phyloP scores from a whole-genome alignment of 805 yeast genomes.

The Ogataea methanolica region DNA sequence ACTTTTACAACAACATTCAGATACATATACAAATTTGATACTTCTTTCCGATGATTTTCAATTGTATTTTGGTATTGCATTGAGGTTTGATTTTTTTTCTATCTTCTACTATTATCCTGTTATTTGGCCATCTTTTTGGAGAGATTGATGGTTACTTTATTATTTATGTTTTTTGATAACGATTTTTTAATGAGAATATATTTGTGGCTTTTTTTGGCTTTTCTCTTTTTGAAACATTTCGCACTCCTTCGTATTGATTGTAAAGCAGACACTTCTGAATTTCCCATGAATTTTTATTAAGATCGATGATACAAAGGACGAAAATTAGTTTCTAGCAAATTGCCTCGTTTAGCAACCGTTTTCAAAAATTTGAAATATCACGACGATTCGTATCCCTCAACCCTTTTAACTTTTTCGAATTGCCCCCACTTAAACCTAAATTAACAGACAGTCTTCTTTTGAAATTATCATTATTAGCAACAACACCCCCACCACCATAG shows the following conservation, averaged over 20 bases:
- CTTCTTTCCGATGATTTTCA: background rate
- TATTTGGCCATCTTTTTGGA: too few species aligned
- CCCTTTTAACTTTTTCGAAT: constrained; percentile 14
- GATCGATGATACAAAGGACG: too few species aligned
- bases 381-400: constrained; percentile 15
- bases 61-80: background rate
- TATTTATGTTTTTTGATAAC: too few species aligned
- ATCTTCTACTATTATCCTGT: too few species aligned
- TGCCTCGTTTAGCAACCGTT: too few species aligned
- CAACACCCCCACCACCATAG: background rate
- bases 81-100: background rate
- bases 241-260: too few species aligned
- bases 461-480: constrained; percentile 2
- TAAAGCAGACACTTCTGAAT: too few species aligned
- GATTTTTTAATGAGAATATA: too few species aligned
- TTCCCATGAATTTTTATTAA: background rate
- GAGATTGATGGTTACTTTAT: too few species aligned
- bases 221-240: too few species aligned
- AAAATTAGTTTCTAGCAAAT: too few species aligned
- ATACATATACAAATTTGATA: constrained; percentile 5
- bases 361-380: constrained; percentile 11
- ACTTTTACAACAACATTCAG: constrained; percentile 2
- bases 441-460: constrained; percentile 10
- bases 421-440: background rate
- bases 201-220: too few species aligned